A percentile compares a stretch with the other conserved stretches of the same genome.
phyloP scores from a whole-genome alignment of 768 basidiomycete species.

The Leccinellum rugosiceps region DNA sequence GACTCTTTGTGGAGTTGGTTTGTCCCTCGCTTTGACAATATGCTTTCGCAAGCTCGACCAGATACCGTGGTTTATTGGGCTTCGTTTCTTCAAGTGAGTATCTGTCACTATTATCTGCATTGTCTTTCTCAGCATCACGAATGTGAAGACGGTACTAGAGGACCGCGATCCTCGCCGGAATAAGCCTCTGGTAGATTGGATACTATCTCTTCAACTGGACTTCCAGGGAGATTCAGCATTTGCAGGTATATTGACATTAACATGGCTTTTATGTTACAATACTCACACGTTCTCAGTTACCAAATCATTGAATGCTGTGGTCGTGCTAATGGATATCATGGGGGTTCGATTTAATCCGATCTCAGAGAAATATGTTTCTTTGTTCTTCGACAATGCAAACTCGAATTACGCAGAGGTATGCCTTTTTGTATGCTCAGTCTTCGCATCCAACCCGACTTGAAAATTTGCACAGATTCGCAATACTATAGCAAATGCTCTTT shows the following conservation, averaged over 20 bases:
- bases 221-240: constrained; percentile 87
- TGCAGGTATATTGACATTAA: constrained; percentile 51
- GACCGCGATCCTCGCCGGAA: constrained; percentile 81
- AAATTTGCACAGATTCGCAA: constrained; percentile 53
- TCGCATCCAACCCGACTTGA: background rate
- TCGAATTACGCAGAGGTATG: constrained; percentile 84
- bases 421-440: background rate
- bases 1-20: constrained; percentile 74
- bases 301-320: constrained; percentile 67
- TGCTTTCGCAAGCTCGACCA: constrained; percentile 77
- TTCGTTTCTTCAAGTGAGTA: constrained; percentile 44
- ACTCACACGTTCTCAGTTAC: constrained; percentile 50
- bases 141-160: constrained; percentile 47
- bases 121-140: constrained; percentile 4
- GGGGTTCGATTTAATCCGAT: constrained; percentile 64
- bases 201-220: constrained; percentile 71
- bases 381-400: constrained; percentile 72
- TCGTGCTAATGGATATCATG: constrained; percentile 61
- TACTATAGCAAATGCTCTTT: constrained; percentile 65
- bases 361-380: constrained; percentile 63
- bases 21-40: constrained; percentile 51
- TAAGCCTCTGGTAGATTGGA: constrained; percentile 71
- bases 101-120: background rate
- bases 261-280: background rate
- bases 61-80: constrained; percentile 83